Evolutionary conservation across 441 rosid species (phyloP), one percentile per base, ranked within the genome.

Genomic region (Aleurites moluccanus): DNA sequence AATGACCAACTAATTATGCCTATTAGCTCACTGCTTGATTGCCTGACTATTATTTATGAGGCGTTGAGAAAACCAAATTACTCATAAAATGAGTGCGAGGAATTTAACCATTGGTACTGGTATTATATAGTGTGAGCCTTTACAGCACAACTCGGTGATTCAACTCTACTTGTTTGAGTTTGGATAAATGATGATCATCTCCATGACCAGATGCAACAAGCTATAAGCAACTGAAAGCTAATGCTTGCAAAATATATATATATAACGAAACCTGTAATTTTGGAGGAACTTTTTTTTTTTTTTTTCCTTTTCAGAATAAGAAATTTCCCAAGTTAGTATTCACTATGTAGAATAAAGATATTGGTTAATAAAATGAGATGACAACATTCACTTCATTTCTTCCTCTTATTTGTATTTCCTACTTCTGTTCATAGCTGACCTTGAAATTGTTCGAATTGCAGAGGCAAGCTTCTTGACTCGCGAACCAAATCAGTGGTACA

Each of bases 401-500:
- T 28, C n/a, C n/a, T n/a, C 7, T 20, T 18, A 30, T 33, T 50
- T 49, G 52, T 25, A 18, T 14, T 23, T 18, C 3, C 25, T 13
- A 3, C 27, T 10, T 67, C 6, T 40, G 18, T 42, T 20, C 35
- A 25, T 63, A 15, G 30, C 16, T 20, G 16, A 70, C 30, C 38
- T 60, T 40, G 10, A 47, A 67, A 47, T 68, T 72, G n/a, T 76
- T 11, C 38, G 52, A 55, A 14, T 73, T 83, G 86, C 95, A 93
- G 99, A 91, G 78, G 98, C 99, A 14, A 87, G 84, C 73, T 95
- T 93, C 81, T 78, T 95, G 77, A 87, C 87, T 18, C 94, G 98
- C 1, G 92, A 90, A 72, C 83, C 83, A 45, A 85, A 88, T 77
- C 83, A 93, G 66, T 95, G 98, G 99, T 95, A 90, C 83, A 83